Evolutionary conservation across 768 basidiomycete species (phyloP), one percentile per base, ranked within the genome.

Genomic region (Thelephora ganbajun): DNA sequence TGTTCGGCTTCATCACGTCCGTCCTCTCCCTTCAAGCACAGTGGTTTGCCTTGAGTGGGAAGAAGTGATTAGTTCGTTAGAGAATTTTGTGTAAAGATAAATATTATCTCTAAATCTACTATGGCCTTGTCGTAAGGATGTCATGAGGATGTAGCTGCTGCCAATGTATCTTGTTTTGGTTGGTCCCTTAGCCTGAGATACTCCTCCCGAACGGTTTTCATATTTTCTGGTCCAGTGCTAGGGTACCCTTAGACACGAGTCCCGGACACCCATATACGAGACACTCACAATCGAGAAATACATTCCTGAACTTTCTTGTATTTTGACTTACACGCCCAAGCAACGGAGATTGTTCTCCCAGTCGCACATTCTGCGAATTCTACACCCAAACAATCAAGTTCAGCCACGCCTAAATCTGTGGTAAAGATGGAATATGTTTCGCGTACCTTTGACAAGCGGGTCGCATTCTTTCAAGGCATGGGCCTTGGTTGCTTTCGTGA

Each of bases 341-440:
- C 81, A 20, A 91, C 81, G 5, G 89, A 87, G 45, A 93, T 63
- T 2, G 82, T 85, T 6, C 90, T 76, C 6, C 87, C 87, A 47
- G 73, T 68, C 1, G 84, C 80, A 59, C 90, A 93, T n/a, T 78
- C 71, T 13, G 89, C 89, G 58, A 91, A 93, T 46, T 76, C 90
- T 93, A 59, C 4, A 3, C 18, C 18, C 11, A 5, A 16, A 4
- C 20, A 20, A 30, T 35, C 19, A 35, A 33, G 18, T 36, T n/a
- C 26, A 33, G n/a, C 43, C 18, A 35, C 47, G 18, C 14, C 37
- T 11, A 9, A 5, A 41, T 11, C 9, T 5, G 18, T 9, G 39
- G 39, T 14, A 33, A 19, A 26, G 34, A 13, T 12, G 22, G 2
- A n/a, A 19, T 11, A 14, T 14, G 18, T 7, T 16, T 3, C 34